phyloP scores from a whole-genome alignment of 768 basidiomycete species.

The Clitopilus hobsonii region DNA sequence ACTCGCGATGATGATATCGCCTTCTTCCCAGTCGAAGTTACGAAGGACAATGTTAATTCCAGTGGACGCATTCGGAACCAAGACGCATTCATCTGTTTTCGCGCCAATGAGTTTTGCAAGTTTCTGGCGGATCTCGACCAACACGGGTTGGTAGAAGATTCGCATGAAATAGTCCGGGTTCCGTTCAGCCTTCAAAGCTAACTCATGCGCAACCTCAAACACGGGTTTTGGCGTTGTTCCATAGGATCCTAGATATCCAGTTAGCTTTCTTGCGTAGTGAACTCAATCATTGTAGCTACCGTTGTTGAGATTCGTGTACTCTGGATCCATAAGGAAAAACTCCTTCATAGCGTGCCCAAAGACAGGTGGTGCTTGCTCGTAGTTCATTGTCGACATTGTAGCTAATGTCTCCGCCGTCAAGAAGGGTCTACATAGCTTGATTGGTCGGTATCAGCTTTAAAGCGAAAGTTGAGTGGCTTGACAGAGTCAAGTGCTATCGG shows the following conservation, averaged over 20 bases:
- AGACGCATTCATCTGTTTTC: conserved; percentile 50
- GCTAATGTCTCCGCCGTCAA: not conserved
- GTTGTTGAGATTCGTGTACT: conserved; percentile 63
- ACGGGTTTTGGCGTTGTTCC: conserved; percentile 55
- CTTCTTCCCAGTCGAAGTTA: conserved; percentile 64
- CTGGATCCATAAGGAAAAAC: conserved; percentile 51
- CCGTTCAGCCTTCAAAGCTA: conserved; percentile 39
- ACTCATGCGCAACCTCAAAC: conserved; percentile 34
- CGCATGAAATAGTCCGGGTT: conserved; percentile 38
- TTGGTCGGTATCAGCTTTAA: not conserved
- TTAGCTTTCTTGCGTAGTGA: not conserved
- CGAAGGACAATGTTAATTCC: conserved; percentile 63
- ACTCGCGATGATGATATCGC: conserved; percentile 66
- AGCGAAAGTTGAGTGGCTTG: not conserved
- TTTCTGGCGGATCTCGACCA: conserved; percentile 35
- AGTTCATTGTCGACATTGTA: conserved; percentile 2
- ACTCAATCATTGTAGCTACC: conserved; percentile 31
- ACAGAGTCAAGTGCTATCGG: not conserved
- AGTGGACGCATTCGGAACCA: conserved; percentile 58
- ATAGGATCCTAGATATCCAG: conserved; percentile 42
- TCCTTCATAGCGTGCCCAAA: conserved; percentile 56
- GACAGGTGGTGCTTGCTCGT: conserved; percentile 23
- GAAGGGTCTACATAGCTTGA: not conserved
- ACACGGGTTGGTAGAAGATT: conserved; percentile 34
- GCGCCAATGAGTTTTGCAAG: conserved; percentile 50